Evolutionary conservation across 805 yeast species (phyloP).

Genomic region (Candida morakotiae): DNA sequence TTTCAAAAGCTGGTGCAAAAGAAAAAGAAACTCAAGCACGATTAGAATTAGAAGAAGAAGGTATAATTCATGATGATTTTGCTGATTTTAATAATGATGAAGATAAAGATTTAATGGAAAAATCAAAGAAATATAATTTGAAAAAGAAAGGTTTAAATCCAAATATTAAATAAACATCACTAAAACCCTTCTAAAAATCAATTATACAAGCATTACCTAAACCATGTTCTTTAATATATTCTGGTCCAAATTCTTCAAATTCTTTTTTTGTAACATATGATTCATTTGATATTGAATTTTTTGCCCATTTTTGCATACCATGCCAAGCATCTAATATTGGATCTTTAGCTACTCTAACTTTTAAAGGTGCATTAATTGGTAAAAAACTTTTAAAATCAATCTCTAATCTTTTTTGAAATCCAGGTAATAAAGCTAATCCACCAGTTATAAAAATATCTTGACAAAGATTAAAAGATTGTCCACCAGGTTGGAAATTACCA

Average conservation of each 20-base stretch:
- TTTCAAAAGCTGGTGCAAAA: conserved; percentile 79
- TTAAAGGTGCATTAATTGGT: conserved; percentile 62
- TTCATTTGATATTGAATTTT: conserved; percentile 32
- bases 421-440: conserved; percentile 66
- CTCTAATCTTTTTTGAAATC: conserved; percentile 63
- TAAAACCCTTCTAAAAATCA: too few relatives aligned
- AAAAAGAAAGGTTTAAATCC: conserved; percentile 75
- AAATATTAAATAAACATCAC: conserved; percentile 22
- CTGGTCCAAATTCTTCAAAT: conserved; percentile 86
- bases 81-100: conserved; percentile 75
- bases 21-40: conserved; percentile 83
- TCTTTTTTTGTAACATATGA: conserved; percentile 63
- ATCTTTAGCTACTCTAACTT: conserved; percentile 59
- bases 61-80: conserved; percentile 81
- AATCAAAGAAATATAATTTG: conserved; percentile 59
- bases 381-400: conserved; percentile 66
- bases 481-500: conserved; percentile 49
- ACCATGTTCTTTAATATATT: conserved; percentile 81
- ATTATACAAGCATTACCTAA: conserved; percentile 57
- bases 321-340: conserved; percentile 85
- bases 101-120: conserved; percentile 69
- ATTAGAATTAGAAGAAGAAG: conserved; percentile 76
- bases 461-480: conserved; percentile 49
- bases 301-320: conserved; percentile 85
- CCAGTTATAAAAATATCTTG: conserved; percentile 82